Evolutionary conservation across 257 asterid genomes (phyloP).

Genomic region (Phtheirospermum japonicum): DNA sequence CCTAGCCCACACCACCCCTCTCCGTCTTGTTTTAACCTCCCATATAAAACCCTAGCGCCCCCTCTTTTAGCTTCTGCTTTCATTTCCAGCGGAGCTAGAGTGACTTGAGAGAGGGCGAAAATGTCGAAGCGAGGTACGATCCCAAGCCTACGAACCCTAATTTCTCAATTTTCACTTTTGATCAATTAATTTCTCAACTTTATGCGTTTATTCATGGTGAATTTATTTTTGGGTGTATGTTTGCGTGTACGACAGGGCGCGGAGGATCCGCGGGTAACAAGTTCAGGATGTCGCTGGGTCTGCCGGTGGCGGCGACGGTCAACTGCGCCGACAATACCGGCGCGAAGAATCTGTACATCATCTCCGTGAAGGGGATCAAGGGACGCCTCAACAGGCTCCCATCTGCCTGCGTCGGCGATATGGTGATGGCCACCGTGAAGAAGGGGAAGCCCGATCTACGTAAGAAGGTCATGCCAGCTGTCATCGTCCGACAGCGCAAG

Average conservation of each 20-base stretch:
- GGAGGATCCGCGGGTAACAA: constrained; percentile 64
- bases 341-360: constrained; percentile 53
- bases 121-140: constrained; percentile 57
- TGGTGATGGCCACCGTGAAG: constrained; percentile 61
- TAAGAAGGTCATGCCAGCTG: constrained; percentile 62
- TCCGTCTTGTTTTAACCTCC: not conserved
- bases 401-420: constrained; percentile 54
- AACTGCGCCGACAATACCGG: constrained; percentile 61
- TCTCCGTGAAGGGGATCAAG: constrained; percentile 55
- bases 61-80: not conserved
- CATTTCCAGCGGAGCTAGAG: constrained; percentile 18
- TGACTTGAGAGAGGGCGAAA: constrained; percentile 24
- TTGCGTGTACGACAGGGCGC: constrained; percentile 42
- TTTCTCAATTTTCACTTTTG: not conserved
- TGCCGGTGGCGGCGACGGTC: constrained; percentile 56
- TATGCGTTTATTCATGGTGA: too few relatives aligned
- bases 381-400: constrained; percentile 56
- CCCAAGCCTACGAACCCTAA: not conserved
- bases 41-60: constrained; percentile 30
- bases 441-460: constrained; percentile 56
- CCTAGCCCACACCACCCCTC: constrained; percentile 27
- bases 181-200: too few relatives aligned
- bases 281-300: constrained; percentile 58
- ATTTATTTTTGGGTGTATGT: too few relatives aligned
- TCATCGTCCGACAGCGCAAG: constrained; percentile 55